phyloP scores from a whole-genome alignment of 164 flowering plant species.

The Aristolochia californica region DNA sequence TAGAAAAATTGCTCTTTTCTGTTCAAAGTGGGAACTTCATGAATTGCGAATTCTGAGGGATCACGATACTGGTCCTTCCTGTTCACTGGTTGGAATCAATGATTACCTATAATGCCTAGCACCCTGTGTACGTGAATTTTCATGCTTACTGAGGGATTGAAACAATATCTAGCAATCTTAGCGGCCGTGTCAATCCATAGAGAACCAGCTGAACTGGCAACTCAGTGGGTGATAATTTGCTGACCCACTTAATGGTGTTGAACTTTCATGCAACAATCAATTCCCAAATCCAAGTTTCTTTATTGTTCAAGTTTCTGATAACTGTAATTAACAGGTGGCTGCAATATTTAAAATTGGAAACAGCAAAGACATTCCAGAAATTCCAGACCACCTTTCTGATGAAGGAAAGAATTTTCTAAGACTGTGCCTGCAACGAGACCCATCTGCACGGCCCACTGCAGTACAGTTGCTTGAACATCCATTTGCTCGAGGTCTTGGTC shows the following conservation, averaged over 20 bases:
- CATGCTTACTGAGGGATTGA: too few species aligned
- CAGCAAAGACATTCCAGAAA: conserved; percentile 82
- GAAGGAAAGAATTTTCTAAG: conserved; percentile 67
- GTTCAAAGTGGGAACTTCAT: not conserved
- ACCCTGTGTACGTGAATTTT: too few species aligned
- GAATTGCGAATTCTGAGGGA: not conserved
- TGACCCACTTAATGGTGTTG: too few species aligned
- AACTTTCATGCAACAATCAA: too few species aligned
- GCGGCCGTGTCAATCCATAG: too few species aligned
- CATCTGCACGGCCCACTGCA: conserved; percentile 71
- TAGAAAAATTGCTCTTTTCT: not conserved
- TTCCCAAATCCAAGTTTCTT: too few species aligned
- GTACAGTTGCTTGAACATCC: conserved; percentile 53
- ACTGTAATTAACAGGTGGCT: conserved; percentile 48
- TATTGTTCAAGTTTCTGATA: conserved; percentile 1
- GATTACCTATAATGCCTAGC: too few species aligned
- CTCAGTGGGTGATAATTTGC: too few species aligned
- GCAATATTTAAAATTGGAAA: conserved; percentile 97
- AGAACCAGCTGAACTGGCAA: too few species aligned
- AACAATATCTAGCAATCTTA: too few species aligned
- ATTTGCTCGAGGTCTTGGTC: conserved; percentile 53
- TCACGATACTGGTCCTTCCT: too few species aligned
- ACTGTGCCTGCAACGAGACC: conserved; percentile 78
- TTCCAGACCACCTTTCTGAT: conserved; percentile 66
- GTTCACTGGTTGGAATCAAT: too few species aligned